Conservation (phyloP, 148 eudicot species). For the Vaccinium myrtillus region DNA sequence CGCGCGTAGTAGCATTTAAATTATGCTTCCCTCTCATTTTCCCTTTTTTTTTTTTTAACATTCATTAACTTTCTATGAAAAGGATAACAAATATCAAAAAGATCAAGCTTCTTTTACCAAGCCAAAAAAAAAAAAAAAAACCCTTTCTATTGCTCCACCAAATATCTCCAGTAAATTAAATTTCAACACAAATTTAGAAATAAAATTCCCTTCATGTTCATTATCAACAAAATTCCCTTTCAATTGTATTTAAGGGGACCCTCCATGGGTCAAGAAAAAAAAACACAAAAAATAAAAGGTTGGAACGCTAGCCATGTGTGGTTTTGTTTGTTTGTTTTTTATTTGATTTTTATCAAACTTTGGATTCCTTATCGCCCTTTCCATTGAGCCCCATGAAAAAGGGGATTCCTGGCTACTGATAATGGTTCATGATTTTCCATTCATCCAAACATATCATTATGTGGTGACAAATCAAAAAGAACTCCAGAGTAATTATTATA, state of each 20-base stretch:
- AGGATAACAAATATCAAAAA: too few species aligned
- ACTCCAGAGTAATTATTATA: neutral
- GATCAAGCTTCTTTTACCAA: too few species aligned
- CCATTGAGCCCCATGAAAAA: neutral
- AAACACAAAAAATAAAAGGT: neutral
- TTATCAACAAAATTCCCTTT: neutral
- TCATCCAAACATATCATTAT: conserved; percentile 18
- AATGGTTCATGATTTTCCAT: conserved; percentile 24
- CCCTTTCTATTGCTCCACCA: neutral
- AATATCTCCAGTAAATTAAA: neutral
- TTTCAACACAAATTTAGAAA: neutral
- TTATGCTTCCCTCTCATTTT: too few species aligned
- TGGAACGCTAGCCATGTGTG: neutral
- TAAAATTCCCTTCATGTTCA: neutral
- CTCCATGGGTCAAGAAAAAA: neutral
- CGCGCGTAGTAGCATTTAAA: neutral
- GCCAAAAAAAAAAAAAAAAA: too few species aligned
- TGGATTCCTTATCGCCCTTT: conserved; percentile 19
- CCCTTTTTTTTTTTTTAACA: too few species aligned
- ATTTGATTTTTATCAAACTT: neutral
- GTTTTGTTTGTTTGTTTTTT: neutral
- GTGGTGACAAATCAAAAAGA: neutral
- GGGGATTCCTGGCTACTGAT: conserved; percentile 5
- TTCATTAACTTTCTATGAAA: too few species aligned
- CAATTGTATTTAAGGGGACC: neutral